phyloP scores from a whole-genome alignment of 2,329 filamentous ascomycete species.

The Aspergillus sp. region DNA sequence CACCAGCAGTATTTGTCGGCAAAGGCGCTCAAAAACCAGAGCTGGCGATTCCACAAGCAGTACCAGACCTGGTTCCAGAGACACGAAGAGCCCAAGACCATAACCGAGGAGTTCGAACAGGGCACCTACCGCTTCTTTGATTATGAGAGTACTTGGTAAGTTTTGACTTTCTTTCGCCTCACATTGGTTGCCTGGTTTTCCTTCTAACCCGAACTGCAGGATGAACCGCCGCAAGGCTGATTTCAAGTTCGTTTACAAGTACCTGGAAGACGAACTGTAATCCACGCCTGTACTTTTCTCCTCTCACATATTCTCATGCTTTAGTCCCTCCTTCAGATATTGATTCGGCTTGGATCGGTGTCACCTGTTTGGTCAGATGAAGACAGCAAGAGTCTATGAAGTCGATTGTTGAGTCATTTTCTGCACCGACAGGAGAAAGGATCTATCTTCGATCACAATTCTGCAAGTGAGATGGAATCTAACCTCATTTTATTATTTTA shows the following conservation, averaged over 20 bases:
- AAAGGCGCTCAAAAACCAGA: constrained; percentile 96
- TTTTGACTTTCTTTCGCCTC: constrained; percentile 26
- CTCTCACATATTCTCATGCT: constrained; percentile 9
- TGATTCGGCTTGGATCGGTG: constrained; percentile 6
- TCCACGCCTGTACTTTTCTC: constrained; percentile 15
- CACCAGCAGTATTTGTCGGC: constrained; percentile 95
- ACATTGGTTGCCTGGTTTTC: constrained; percentile 19
- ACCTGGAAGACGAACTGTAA: constrained; percentile 88
- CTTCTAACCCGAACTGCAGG: constrained; percentile 57
- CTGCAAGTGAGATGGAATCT: constrained; percentile 21
- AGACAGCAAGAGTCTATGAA: constrained; percentile 2
- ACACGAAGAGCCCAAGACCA: constrained; percentile 97
- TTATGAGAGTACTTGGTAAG: constrained; percentile 97
- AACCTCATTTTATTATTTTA: constrained; percentile 21
- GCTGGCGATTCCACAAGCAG: constrained; percentile 99
- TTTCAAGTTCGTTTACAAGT: constrained; percentile 98
- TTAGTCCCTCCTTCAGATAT: background rate
- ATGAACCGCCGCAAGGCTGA: constrained; percentile 98
- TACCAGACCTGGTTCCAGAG: constrained; percentile 99
- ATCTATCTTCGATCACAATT: constrained; percentile 12
- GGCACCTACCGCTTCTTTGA: constrained; percentile 99
- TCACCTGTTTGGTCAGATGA: constrained; percentile 14
- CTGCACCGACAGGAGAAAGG: constrained; percentile 2
- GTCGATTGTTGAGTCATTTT: background rate
- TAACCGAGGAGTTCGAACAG: constrained; percentile 98